A percentile compares a stretch with the other conserved stretches of the same genome.
Conservation (phyloP, 176 grass and related monocot genomes). For the maize (Zea mays) region DNA sequence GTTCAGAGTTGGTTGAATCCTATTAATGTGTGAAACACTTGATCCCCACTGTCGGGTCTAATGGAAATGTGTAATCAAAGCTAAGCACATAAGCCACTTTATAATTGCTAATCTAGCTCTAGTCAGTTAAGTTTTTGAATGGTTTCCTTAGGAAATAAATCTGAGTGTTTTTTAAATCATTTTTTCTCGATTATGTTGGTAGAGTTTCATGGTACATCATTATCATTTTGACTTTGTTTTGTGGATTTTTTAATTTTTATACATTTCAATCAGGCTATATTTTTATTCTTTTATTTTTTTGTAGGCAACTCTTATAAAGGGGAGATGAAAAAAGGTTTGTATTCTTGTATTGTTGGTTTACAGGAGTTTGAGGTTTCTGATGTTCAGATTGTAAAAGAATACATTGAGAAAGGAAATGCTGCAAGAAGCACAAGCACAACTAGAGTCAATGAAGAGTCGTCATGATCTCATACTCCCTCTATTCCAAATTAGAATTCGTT, state of each 20-base stretch:
- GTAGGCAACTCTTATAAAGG: conserved; percentile 75
- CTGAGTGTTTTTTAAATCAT: not conserved
- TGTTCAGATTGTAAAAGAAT: no score
- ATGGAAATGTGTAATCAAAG: not conserved
- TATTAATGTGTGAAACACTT: conserved; percentile 17
- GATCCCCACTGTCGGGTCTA: not conserved
- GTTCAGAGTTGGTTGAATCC: conserved; percentile 10
- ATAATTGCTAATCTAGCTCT: not conserved
- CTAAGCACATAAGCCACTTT: conserved; percentile 4
- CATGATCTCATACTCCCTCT: no score
- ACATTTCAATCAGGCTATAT: not conserved
- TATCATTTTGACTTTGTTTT: not conserved
- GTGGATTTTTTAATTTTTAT: not conserved
- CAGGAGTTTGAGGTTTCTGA: no score
- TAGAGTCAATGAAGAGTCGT: no score
- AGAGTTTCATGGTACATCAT: not conserved
- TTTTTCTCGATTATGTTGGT: not conserved
- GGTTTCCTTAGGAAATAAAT: not conserved
- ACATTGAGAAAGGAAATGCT: no score
- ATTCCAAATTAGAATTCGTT: no score
- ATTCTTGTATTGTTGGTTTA: no score
- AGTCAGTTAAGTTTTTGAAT: conserved; percentile 7
- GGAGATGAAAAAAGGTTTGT: no score
- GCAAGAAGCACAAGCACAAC: no score
- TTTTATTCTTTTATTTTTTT: conserved; percentile 31